Conservation (phyloP, 208 protist species). For the Leishmania major region DNA sequence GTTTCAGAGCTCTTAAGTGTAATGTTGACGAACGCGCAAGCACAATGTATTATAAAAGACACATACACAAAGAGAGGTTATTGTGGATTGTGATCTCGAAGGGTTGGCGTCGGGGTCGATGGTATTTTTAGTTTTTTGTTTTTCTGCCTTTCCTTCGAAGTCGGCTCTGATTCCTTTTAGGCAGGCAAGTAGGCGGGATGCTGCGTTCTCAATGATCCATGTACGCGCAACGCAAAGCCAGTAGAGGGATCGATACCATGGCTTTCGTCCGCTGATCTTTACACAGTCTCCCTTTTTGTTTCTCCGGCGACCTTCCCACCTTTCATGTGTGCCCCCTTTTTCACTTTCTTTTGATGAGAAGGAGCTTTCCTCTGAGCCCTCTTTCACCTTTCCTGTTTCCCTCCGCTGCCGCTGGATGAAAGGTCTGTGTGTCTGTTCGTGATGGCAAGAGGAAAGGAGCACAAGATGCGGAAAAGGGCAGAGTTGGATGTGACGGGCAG, state of each 20-base stretch:
- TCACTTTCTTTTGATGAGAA: background rate
- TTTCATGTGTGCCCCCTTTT: background rate
- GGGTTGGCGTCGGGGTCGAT: slow-evolving; percentile 3
- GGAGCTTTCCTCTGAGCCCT: background rate
- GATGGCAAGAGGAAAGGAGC: background rate
- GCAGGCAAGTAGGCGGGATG: no score
- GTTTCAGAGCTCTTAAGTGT: slow-evolving; percentile 1
- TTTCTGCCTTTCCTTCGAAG: slow-evolving; percentile 13
- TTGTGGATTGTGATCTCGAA: background rate
- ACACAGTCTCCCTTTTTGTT: slow-evolving; percentile 2
- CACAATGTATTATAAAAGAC: slow-evolving; percentile 5
- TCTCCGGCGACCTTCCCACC: background rate
- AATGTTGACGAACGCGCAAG: background rate
- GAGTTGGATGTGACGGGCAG: background rate
- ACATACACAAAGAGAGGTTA: background rate
- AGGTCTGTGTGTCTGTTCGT: background rate
- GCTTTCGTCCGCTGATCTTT: background rate
- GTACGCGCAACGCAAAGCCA: background rate
- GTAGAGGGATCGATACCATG: background rate
- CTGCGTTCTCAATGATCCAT: background rate
- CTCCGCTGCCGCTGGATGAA: slow-evolving; percentile 1
- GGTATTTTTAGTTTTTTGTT: slow-evolving; percentile 16
- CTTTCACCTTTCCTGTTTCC: background rate
- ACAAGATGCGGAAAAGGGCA: background rate
- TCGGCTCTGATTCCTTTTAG: background rate